Base-by-base conservation (phyloP, 2,329 filamentous ascomycete species). In the Tolypocladium album region DNA sequence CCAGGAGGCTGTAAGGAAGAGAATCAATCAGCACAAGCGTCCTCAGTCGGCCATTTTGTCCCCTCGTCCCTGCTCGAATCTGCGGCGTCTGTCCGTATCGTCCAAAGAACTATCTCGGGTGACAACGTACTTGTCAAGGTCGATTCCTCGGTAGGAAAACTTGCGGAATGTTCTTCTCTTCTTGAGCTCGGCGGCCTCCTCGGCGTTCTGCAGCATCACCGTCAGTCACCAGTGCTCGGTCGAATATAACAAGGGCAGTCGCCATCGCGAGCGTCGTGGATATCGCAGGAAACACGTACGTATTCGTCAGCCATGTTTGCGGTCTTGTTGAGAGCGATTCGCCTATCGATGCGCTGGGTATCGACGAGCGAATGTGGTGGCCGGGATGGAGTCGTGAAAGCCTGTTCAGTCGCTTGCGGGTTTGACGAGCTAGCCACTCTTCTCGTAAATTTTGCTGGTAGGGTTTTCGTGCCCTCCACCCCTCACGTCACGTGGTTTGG, bases 141-240 rank as follows among this genome's bases (percentile, higher is more conserved):
- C 94, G 80, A 99, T 90, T 77, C 94, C 94, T 78, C 94, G 90
- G 90, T 97, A 99, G 72, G 92, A 94, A 79, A 97, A 99, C 89
- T 97, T 99, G 84, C 92, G 90, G 90, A 97, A 97, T 73, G 92
- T 84, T 93, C 94, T 96, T 85, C 89, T 96, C 87, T 90, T 96
- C 92, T 97, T 99, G 82, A 99, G 84, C 90, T 97, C 94, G 78
- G 92, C 93, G 82, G 93, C 93, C 86, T 94, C 90, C 85, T 95
- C 92, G 79, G 92, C 88, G 84, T 97, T 93, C 92, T 96, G 74
- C 71, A 63, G 62, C 59, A 55, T 58, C 64, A 63, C 66, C 61
- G 70, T 74, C 65, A 74, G 74, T 64, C 60, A 65, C 59, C 65
- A 58, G 57, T 12, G n/a, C 24, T 60, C 55, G 34, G 11, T 60